Evolutionary conservation across 23 red algal genomes (phyloP).

Genomic region (Cyanidioschyzon merolae): DNA sequence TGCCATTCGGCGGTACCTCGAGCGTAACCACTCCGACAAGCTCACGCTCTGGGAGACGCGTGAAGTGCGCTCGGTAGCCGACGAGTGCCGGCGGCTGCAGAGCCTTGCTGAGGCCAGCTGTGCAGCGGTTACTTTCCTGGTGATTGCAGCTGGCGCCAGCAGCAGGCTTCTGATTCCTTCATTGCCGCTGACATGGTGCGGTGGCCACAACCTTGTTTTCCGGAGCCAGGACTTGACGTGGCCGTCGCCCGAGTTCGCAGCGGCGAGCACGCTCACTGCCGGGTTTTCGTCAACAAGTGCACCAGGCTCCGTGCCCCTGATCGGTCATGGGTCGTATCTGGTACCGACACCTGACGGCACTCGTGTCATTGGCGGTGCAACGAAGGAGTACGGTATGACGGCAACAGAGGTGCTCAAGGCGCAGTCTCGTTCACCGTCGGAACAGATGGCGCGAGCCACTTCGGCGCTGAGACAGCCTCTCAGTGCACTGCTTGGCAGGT

Average conservation of each 20-base stretch:
- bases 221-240: neutral
- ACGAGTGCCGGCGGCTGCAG: neutral
- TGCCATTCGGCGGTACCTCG: neutral
- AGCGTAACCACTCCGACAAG: neutral
- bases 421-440: neutral
- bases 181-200: conserved; percentile 1
- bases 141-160: conserved; percentile 10
- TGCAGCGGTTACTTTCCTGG: neutral
- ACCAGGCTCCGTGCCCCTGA: neutral
- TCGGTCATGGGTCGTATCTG: neutral
- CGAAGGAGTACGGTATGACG: conserved; percentile 2
- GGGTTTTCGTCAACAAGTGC: neutral
- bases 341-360: neutral
- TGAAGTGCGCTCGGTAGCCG: neutral
- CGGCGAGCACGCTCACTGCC: neutral
- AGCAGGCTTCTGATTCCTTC: neutral
- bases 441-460: neutral
- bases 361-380: conserved; percentile 1
- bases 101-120: neutral
- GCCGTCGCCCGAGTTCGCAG: neutral
- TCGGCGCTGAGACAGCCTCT: neutral
- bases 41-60: neutral
- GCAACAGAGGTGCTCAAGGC: neutral
- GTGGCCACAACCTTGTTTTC: conserved; percentile 6
- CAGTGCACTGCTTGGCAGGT: neutral